A percentile compares a stretch with the other conserved stretches of the same genome.
phyloP scores from a whole-genome alignment of 129 eudicot genomes.

The Flaveria robusta region DNA sequence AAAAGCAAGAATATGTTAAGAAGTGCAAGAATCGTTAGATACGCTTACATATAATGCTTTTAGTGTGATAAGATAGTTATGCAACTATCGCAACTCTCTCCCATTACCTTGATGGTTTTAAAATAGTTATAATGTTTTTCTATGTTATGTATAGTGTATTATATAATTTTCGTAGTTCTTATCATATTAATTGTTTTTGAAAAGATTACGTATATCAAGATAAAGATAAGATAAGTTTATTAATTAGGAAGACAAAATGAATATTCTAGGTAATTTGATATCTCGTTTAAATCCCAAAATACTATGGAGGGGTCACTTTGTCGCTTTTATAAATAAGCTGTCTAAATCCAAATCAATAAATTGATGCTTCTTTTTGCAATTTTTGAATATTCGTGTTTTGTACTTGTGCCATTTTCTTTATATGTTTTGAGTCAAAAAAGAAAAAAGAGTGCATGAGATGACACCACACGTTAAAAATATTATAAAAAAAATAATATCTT shows the following conservation, averaged over 20 bases:
- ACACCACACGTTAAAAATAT: constrained; percentile 17
- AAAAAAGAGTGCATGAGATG: constrained; percentile 32
- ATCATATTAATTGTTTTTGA: no score
- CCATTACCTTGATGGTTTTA: no score
- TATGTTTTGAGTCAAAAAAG: constrained; percentile 22
- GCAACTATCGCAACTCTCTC: no score
- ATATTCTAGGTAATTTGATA: constrained; percentile 41
- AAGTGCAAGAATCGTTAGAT: no score
- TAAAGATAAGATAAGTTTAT: background rate
- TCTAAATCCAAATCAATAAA: constrained; percentile 38
- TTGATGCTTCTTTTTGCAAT: constrained; percentile 44
- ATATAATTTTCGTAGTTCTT: no score
- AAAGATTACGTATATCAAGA: background rate
- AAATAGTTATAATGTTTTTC: no score
- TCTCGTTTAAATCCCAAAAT: constrained; percentile 26
- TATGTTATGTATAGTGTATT: no score
- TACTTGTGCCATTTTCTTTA: constrained; percentile 47
- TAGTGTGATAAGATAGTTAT: no score
- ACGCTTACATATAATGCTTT: no score
- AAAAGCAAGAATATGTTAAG: no score
- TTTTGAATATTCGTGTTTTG: constrained; percentile 61
- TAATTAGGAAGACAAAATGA: constrained; percentile 42
- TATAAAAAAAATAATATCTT: background rate
- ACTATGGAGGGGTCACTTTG: constrained; percentile 40
- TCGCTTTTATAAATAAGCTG: constrained; percentile 41